Base-by-base conservation (phyloP, 768 basidiomycete genomes). In the Psilocybe tampanensis region DNA sequence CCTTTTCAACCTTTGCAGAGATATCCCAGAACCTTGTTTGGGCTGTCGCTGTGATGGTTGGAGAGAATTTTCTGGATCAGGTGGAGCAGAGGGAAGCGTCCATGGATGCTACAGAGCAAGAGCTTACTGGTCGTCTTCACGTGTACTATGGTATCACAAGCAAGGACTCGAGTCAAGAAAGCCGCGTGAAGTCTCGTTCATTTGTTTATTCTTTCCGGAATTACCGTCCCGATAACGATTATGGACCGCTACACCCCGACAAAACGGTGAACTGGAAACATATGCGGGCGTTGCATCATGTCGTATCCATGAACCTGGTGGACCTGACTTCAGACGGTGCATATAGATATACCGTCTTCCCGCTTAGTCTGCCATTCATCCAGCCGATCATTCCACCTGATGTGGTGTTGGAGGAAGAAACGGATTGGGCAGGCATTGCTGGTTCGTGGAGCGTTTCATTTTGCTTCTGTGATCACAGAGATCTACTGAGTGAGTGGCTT, bases 401-500 rank as follows among this genome's bases (percentile, higher is more conserved):
- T 1, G 36, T 79, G 45, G 67, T 77, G 54, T 57, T 78, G 48
- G 68, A 73, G 41, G 62, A 68, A 42, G 73, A 70, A 49, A 56
- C 63, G 43, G 86, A 87, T 66, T 86, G 86, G 85, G 84, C 80
- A 1, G 83, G 84, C 2, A 69, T 90, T 0, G 73, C 74, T 29
- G 89, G 88, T 0, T 29, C 68, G 15, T 90, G 89, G 89, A 70
- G 73, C 3, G 78, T 84, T 12, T 78, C 81, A n/a, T 89, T 88
- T 63, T 84, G 81, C 51, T 90, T 87, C 64, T 79, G 81, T 51
- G 88, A 90, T 66, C 88, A 90, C 63, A 71, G 85, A 5, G 85
- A 86, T 45, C 75, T 90, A 34, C 62, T 88, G 41, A 70, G 88
- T 90, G 63, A 68, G 86, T 74, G 13, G 5, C 17, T 60, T 22